Percentiles rank a stretch among this genome's conserved stretches.
Conservation (phyloP, 495 filamentous ascomycete genomes). For the Hypoxylon trugodes region DNA sequence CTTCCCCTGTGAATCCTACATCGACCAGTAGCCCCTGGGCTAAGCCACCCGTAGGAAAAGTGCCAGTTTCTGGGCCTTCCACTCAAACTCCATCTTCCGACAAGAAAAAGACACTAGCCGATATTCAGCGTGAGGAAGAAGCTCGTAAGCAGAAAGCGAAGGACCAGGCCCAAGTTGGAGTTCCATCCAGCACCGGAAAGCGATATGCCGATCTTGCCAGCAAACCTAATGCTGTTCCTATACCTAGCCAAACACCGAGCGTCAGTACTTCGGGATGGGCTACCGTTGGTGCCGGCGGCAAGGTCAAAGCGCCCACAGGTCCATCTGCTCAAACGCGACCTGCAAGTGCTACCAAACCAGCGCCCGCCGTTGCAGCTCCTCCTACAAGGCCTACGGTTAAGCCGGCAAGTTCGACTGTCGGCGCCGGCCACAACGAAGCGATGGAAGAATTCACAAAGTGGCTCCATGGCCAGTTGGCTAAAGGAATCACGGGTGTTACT, state of each 20-base stretch:
- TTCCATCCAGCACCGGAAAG: slow-evolving; percentile 71
- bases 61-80: slow-evolving; percentile 34
- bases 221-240: slow-evolving; percentile 60
- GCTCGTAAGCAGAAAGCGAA: slow-evolving; percentile 80
- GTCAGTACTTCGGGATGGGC: slow-evolving; percentile 74
- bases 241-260: slow-evolving; percentile 31
- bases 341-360: slow-evolving; percentile 58
- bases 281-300: slow-evolving; percentile 94
- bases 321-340: slow-evolving; percentile 65
- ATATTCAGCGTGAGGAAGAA: slow-evolving; percentile 98
- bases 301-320: slow-evolving; percentile 76
- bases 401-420: slow-evolving; percentile 55
- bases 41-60: slow-evolving; percentile 62
- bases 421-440: slow-evolving; percentile 61
- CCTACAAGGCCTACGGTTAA: slow-evolving; percentile 27
- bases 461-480: slow-evolving; percentile 76
- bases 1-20: slow-evolving; percentile 64
- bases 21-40: slow-evolving; percentile 67
- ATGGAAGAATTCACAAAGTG: slow-evolving; percentile 94
- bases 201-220: slow-evolving; percentile 95
- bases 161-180: slow-evolving; percentile 60
- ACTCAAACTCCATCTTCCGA: slow-evolving; percentile 54
- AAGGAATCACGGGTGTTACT: slow-evolving; percentile 55
- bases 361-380: slow-evolving; percentile 17
- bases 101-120: slow-evolving; percentile 88